Evolutionary conservation across 768 basidiomycete species (phyloP), one percentile per base, ranked within the genome.

Genomic region (Cystobasidium onofrii): DNA sequence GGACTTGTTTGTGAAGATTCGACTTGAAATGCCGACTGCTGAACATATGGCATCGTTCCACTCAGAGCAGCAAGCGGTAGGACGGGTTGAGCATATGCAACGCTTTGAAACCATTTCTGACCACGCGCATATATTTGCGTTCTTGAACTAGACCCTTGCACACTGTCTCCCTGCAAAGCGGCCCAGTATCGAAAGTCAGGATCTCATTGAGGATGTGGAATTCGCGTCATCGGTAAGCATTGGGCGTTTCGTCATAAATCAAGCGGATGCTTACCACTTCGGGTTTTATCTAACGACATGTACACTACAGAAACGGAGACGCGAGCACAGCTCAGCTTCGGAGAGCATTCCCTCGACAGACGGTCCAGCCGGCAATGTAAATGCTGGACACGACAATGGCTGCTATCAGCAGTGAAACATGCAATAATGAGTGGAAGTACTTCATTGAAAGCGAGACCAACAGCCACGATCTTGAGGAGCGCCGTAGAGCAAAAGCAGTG

Each of bases 1-100:
- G 4, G 66, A 69, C 23, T 33, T 69, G 44, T 31, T 50, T 3
- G 20, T 54, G 46, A 69, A 29, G 66, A 36, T 54, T 12, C 36
- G n/a, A 17, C 39, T 69, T 6, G 50, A 25, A 20, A 69, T 69
- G 66, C 66, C 66, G 61, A 50, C 46, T 18, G 17, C 31, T 1
- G 66, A 69, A 6, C 23, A 44, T 1, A 50, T 69, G 66, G 66
- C 31, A 18, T 17, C 25, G 2, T n/a, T 69, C 3, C 2, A 34
- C n/a, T 25, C 20, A 23, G 27, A 12, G 3, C 46, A 50, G 17
- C 25, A 13, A 7, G 3, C 29, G 3, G 39, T 36, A 25, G 27
- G 33, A 2, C 17, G 15, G 6, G 2, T 64, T 27, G 15, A 2
- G 13, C 31, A 27, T 13, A 3, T 43, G 13, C 33, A 41, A 10